Evolutionary conservation across 108 stramenopile species (phyloP), one percentile per base, ranked within the genome.

Genomic region (Discostella stelligeroides): DNA sequence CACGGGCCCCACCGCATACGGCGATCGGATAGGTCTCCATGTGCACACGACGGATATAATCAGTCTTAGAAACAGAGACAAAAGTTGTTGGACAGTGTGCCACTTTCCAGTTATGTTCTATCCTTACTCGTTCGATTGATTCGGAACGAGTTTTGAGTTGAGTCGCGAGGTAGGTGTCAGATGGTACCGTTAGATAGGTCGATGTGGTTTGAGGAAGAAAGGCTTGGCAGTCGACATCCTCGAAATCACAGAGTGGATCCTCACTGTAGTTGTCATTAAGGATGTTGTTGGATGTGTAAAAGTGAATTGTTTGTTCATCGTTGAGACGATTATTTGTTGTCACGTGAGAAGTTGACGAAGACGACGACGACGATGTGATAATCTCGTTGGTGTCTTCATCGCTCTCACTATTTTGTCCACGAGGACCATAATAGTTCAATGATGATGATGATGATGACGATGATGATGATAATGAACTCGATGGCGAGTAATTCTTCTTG

Each of bases 41-140:
- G 37, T 79, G 76, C 1, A 92, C 65, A n/a, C 90, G 57, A 38
- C 90, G 66, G 0, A 92, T 75, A 83, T 85, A 87, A 71, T 89
- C 90, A 17, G 39, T 21, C 11, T 29, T 12, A 7, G 66, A 53
- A 17, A 75, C 51, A 25, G 60, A 49, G 0, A 67, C 60, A 21
- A 60, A 55, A 20, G 74, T 55, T 2, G 74, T 68, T n/a, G 74
- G 66, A 46, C 74, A 75, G 27, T 27, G 14, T 13, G 66, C 74
- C 5, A 18, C 6, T 18, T 37, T 40, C 74, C 74, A 75, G 47
- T 75, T 75, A 0, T 51, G 47, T 14, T 62, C 39, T 0, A 55
- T 37, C 25, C 50, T 41, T 43, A 54, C 66, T 15, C n/a, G 60
- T 21, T 21, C 21, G 20, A 75, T 46, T 7, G 57, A 67, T 7